Conservation (phyloP, 139 green algal genomes). For the Diplosphaera chodatii region DNA sequence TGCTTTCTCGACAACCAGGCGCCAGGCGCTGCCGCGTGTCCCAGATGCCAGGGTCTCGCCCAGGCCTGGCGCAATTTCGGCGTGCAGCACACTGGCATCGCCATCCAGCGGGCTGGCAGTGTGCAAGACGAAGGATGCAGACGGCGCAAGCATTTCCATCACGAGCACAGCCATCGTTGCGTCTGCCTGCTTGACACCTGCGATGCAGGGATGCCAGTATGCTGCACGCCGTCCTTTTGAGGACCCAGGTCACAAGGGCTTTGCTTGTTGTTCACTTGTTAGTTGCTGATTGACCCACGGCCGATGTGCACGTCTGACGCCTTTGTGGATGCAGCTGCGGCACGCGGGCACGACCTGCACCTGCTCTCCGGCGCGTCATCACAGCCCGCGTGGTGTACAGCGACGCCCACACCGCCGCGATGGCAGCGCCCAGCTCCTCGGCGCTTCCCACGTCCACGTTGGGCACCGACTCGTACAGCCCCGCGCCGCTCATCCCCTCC, state of each 20-base stretch:
- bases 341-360: background rate
- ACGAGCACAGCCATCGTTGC: conserved; percentile 88
- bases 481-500: conserved; percentile 64
- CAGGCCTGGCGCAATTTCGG: conserved; percentile 81
- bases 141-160: conserved; percentile 68
- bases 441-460: conserved; percentile 46
- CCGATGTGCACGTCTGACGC: too few relatives aligned
- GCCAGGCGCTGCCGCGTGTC: conserved; percentile 81
- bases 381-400: conserved; percentile 83
- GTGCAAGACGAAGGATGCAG: conserved; percentile 85
- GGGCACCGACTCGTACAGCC: conserved; percentile 91
- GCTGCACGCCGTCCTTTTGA: too few relatives aligned
- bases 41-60: conserved; percentile 92
- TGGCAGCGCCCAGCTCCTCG: conserved; percentile 43
- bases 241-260: too few relatives aligned
- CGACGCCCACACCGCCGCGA: conserved; percentile 84
- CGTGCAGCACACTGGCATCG: conserved; percentile 47
- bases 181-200: conserved; percentile 57
- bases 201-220: too few relatives aligned
- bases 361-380: conserved; percentile 54
- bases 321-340: too few relatives aligned
- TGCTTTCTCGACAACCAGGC: conserved; percentile 68
- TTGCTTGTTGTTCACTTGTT: too few relatives aligned
- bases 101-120: conserved; percentile 60
- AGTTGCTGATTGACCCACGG: too few relatives aligned